Evolutionary conservation across 31 red algal species (phyloP).

Genomic region (Odonthalia washingtoniensis): DNA sequence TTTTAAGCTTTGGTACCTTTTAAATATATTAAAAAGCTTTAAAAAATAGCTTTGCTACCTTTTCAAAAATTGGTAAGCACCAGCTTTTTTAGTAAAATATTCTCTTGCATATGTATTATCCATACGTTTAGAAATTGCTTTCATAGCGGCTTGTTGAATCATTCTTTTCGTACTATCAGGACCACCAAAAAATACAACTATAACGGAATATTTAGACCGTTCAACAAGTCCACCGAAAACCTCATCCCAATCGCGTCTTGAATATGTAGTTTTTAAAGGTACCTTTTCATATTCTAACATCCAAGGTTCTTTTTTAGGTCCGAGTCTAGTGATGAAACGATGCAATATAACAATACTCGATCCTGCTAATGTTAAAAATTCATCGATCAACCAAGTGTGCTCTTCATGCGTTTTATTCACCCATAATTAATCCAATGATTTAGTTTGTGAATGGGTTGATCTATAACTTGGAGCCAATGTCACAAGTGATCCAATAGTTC

Average conservation of each 20-base stretch:
- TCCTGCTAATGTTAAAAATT: constrained; percentile 72
- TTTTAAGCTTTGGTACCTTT: no score
- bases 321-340: constrained; percentile 78
- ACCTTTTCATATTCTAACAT: constrained; percentile 82
- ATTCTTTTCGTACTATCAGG: constrained; percentile 69
- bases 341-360: constrained; percentile 81
- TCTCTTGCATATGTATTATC: constrained; percentile 56
- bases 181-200: constrained; percentile 83
- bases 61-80: no score
- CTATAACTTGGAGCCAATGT: constrained; percentile 74
- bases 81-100: no score
- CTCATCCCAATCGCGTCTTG: constrained; percentile 71
- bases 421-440: constrained; percentile 81
- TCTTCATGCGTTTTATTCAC: constrained; percentile 80
- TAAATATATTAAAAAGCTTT: no score
- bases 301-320: constrained; percentile 76
- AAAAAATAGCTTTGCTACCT: no score
- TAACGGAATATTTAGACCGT: constrained; percentile 64
- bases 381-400: constrained; percentile 80
- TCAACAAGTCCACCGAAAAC: constrained; percentile 72
- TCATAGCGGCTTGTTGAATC: constrained; percentile 72
- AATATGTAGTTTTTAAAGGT: constrained; percentile 77
- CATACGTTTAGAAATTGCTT: constrained; percentile 74
- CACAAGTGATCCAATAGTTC: constrained; percentile 77
- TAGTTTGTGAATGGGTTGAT: no score